These are phyloP conservation scores for Cymodocea nodosa DNA, from an alignment of 116 monocot species.

Conservation along the genomic window DNA sequence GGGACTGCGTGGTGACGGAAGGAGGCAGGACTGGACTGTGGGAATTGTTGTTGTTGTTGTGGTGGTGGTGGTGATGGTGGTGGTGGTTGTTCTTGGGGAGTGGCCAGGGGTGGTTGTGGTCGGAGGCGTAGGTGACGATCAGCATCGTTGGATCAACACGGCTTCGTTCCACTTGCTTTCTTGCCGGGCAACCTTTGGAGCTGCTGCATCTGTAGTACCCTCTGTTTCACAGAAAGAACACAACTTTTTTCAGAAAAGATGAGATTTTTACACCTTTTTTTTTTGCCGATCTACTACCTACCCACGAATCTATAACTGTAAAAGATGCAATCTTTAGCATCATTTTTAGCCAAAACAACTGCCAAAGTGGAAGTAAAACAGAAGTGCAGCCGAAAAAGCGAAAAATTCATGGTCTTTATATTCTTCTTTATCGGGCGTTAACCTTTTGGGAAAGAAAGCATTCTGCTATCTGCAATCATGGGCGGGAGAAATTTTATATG, in stretches of 20 bases:
- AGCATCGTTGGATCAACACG: slow-evolving; percentile 31
- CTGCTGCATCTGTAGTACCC: slow-evolving; percentile 59
- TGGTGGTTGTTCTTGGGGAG: slow-evolving; percentile 9
- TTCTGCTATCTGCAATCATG: not conserved
- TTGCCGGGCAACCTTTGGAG: slow-evolving; percentile 50
- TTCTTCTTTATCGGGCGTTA: too few relatives aligned
- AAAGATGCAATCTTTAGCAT: not conserved
- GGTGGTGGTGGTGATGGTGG: not conserved
- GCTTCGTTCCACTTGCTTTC: slow-evolving; percentile 54
- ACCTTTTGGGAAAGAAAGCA: not conserved
- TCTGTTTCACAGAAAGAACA: slow-evolving; percentile 14
- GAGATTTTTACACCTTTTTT: not conserved
- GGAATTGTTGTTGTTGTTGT: too few relatives aligned
- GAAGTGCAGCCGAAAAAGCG: too few relatives aligned
- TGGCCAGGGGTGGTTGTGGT: slow-evolving; percentile 45
- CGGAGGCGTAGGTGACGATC: slow-evolving; percentile 41
- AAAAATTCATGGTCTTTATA: too few relatives aligned
- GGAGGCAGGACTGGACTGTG: not conserved
- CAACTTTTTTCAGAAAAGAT: not conserved
- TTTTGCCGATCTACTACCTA: not conserved
- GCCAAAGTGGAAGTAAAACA: not conserved
- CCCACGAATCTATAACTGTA: not conserved
- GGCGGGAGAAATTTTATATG: not conserved
- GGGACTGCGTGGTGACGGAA: not conserved
- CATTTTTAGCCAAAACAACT: not conserved